A percentile compares a stretch with the other conserved stretches of the same genome.
Evolutionary conservation across 768 basidiomycete species (phyloP).

Genomic region (Termitomyces sp.): DNA sequence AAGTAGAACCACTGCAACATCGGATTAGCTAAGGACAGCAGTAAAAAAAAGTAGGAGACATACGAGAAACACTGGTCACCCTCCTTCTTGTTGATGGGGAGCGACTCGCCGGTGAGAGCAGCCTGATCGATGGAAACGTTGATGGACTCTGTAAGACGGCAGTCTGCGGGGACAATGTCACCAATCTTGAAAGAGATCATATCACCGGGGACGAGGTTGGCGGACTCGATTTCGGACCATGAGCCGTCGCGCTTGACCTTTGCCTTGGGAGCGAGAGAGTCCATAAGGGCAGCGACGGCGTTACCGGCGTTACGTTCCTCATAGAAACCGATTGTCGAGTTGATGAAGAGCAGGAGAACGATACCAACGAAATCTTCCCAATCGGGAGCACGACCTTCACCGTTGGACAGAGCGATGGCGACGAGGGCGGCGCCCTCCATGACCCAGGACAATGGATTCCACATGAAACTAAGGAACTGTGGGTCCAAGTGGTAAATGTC

Average conservation of each 20-base stretch:
- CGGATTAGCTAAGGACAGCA: neutral
- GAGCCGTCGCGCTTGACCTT: conserved; percentile 81
- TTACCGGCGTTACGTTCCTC: conserved; percentile 97
- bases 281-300: conserved; percentile 99
- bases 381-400: conserved; percentile 79
- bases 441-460: conserved; percentile 99
- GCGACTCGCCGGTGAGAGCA: conserved; percentile 95
- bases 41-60: conserved; percentile 26
- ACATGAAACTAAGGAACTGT: conserved; percentile 95
- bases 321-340: conserved; percentile 97
- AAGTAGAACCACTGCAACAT: conserved; percentile 78
- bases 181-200: conserved; percentile 98
- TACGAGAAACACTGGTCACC: conserved; percentile 98
- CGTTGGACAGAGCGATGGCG: conserved; percentile 95
- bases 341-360: conserved; percentile 84
- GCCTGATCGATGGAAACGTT: conserved; percentile 99
- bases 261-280: conserved; percentile 97
- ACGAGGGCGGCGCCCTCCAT: conserved; percentile 97
- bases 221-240: conserved; percentile 90
- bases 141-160: conserved; percentile 93
- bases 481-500: neutral
- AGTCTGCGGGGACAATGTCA: conserved; percentile 97
- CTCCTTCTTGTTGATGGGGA: conserved; percentile 87
- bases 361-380: conserved; percentile 99
- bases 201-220: conserved; percentile 90